Base-by-base conservation (phyloP, 148 eudicot genomes). In the Vaccinium vitisidaea region DNA sequence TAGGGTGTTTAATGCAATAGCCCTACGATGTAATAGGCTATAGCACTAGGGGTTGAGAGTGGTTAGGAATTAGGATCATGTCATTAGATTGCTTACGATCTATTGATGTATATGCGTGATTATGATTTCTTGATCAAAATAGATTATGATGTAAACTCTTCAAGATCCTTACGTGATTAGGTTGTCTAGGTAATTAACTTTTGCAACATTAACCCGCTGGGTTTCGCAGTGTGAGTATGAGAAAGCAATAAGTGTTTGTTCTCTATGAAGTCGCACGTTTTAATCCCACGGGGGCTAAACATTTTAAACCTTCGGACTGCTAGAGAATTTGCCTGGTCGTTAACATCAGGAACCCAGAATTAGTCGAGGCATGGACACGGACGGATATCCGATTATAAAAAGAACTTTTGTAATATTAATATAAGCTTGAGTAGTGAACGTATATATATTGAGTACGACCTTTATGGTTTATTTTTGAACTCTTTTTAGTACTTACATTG, bases 21-120 rank as follows among this genome's bases (percentile, higher is more conserved):
- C 50, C 84, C 61, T 48, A 49, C 23, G 23, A 82, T 67, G 77
- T 69, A 48, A 82, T 67, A 36, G 46, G 46, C 6, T 27, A 21
- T 50, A 14, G 23, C 61, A 49, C 58, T 16, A 69, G 61, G 69
- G 58, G 76, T 50, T 80, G 14, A 49, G 84, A 39, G 76, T 78
- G 43, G 81, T 78, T 78, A 56, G 63, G 63, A 43, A 36, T 56
- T 56, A 70, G 77, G 39, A 43, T 73, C n/a, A 69, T 7, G 50
- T 73, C 77, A 73, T 43, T 39, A 39, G 39, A 69, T 30, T 30
- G 74, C 19, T 69, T 30, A 13, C 46, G 46, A 43, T 43, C 46
- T 69, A 30, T 69, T 69, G 74, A 30, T 12, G 11, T 32, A 27
- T 30, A 69, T 27, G 36, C 30, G 74, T 69, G 74, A 69, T 69